Percentiles rank a stretch among this genome's conserved stretches.
phyloP scores from a whole-genome alignment of 768 basidiomycete species.

The Phaeotremella fagi region DNA sequence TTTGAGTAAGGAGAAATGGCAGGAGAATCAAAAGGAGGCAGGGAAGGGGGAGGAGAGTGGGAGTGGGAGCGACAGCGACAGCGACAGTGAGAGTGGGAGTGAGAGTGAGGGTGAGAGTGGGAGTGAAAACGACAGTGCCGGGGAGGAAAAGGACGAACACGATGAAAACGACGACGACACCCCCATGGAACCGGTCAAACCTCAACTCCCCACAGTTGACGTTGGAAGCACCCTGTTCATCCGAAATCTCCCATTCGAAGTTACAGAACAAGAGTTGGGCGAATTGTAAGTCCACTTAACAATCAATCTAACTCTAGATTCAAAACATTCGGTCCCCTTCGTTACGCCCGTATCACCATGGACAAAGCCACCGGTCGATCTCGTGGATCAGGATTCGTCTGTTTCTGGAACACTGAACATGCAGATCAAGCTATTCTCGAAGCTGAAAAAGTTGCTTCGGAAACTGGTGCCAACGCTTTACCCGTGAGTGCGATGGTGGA shows the following conservation, averaged over 20 bases:
- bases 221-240: conserved; percentile 88
- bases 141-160: conserved; percentile 41
- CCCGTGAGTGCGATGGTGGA: conserved; percentile 28
- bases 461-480: conserved; percentile 45
- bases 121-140: conserved; percentile 53
- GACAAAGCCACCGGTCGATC: conserved; percentile 79
- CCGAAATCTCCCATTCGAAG: conserved; percentile 84
- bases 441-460: conserved; percentile 54
- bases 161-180: conserved; percentile 48
- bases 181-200: conserved; percentile 56
- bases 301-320: conserved; percentile 56
- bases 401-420: conserved; percentile 90
- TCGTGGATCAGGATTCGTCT: conserved; percentile 91
- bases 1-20: conserved; percentile 86
- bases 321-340: conserved; percentile 82
- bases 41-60: conserved; percentile 41
- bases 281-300: conserved; percentile 58
- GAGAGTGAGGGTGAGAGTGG: conserved; percentile 51
- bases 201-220: conserved; percentile 70
- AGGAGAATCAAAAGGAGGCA: conserved; percentile 65
- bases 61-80: too few relatives aligned
- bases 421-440: conserved; percentile 80
- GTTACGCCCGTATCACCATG: conserved; percentile 86
- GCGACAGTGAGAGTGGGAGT: conserved; percentile 39
- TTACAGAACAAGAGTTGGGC: conserved; percentile 87